These are phyloP conservation scores for Saccharum officinarum DNA, from an alignment of 176 grass and related monocot species.

Conservation along the genomic window DNA sequence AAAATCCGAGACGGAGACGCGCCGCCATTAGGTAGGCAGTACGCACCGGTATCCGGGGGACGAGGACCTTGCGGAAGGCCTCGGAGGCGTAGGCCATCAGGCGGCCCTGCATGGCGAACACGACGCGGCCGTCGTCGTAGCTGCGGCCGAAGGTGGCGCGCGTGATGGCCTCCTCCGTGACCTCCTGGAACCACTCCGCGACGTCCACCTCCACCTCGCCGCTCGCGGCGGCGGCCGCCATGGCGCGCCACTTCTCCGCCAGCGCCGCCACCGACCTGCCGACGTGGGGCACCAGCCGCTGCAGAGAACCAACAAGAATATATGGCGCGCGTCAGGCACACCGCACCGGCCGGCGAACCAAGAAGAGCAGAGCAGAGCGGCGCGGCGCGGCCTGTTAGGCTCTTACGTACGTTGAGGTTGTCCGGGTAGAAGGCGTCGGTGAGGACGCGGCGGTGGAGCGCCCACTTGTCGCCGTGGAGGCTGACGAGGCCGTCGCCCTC, in stretches of 20 bases:
- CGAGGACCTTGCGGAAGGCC: constrained; percentile 87
- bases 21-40: constrained; percentile 19
- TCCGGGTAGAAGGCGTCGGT: constrained; percentile 65
- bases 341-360: background rate
- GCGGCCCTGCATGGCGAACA: constrained; percentile 70
- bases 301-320: background rate
- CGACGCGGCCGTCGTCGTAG: constrained; percentile 69
- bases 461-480: constrained; percentile 81
- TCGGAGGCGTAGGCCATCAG: constrained; percentile 79
- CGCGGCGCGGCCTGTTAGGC: too few relatives aligned
- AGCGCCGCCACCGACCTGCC: constrained; percentile 59
- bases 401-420: constrained; percentile 69
- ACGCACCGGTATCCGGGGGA: constrained; percentile 81
- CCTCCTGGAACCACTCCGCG: constrained; percentile 77
- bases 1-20: background rate
- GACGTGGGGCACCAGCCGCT: constrained; percentile 73
- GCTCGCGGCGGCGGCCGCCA: constrained; percentile 27
- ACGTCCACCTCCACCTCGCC: constrained; percentile 87
- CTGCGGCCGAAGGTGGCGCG: constrained; percentile 67
- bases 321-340: background rate
- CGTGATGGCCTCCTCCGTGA: constrained; percentile 79
- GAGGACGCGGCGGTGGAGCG: constrained; percentile 75
- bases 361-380: background rate
- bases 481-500: constrained; percentile 88
- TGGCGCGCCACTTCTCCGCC: constrained; percentile 56